Evolutionary conservation across 108 stramenopile genomes (phyloP).

Genomic region (Poteriospumella lacustris): DNA sequence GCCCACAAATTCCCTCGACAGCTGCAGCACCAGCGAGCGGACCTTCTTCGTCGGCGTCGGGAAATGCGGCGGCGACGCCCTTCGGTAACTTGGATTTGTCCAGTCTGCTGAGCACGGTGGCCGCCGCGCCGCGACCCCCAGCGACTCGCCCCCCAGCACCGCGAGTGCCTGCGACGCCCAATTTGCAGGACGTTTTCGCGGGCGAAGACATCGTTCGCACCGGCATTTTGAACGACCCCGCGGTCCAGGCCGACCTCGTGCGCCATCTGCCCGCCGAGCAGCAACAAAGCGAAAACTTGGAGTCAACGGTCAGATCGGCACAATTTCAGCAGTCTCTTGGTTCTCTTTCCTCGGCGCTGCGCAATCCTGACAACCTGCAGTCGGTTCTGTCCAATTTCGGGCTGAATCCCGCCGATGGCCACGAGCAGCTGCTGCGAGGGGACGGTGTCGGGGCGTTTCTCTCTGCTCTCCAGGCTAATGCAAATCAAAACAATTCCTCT

Average conservation of each 20-base stretch:
- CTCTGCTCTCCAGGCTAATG: too few relatives aligned
- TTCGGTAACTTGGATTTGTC: background rate
- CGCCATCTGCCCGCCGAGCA: slow-evolving; percentile 39
- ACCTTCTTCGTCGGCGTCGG: too few relatives aligned
- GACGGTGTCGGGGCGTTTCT: slow-evolving; percentile 31
- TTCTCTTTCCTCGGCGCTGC: slow-evolving; percentile 33
- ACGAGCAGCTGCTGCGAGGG: slow-evolving; percentile 33
- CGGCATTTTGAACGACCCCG: slow-evolving; percentile 39
- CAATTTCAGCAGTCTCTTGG: slow-evolving; percentile 44
- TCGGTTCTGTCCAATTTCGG: slow-evolving; percentile 39
- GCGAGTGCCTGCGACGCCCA: too few relatives aligned
- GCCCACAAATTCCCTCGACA: background rate
- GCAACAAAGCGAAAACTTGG: slow-evolving; percentile 35
- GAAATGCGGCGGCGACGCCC: too few relatives aligned
- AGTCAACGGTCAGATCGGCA: slow-evolving; percentile 37
- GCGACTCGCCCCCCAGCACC: too few relatives aligned
- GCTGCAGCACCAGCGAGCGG: background rate
- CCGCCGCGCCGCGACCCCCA: background rate
- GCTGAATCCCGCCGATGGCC: slow-evolving; percentile 32
- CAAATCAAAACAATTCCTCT: too few relatives aligned
- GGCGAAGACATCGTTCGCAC: slow-evolving; percentile 29
- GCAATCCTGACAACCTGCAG: slow-evolving; percentile 44
- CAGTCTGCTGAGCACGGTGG: background rate
- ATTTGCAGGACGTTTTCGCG: too few relatives aligned
- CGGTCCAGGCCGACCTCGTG: slow-evolving; percentile 38